Percentiles rank a stretch among this genome's conserved stretches.
Conservation (phyloP, 1,139 yeast genomes). For the Pichia cactophila region DNA sequence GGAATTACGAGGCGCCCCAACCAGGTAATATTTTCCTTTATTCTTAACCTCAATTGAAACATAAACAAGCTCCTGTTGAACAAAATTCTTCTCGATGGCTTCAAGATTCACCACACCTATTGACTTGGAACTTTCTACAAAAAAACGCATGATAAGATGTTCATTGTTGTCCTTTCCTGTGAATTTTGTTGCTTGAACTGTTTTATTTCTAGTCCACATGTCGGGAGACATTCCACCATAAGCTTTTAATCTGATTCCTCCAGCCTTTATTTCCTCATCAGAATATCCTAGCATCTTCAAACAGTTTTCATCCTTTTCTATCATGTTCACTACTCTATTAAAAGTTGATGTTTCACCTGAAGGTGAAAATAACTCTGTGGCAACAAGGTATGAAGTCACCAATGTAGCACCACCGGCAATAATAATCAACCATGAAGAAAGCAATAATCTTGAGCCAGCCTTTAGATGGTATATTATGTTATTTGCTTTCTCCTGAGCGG, state of each 20-base stretch:
- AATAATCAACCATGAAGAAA: conserved; percentile 53
- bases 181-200: conserved; percentile 38
- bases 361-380: conserved; percentile 75
- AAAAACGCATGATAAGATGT: conserved; percentile 77
- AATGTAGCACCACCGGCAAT: conserved; percentile 64
- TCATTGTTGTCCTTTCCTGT: conserved; percentile 67
- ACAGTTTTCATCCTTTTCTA: conserved; percentile 60
- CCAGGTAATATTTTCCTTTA: conserved; percentile 56
- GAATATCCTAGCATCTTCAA: conserved; percentile 50
- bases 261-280: conserved; percentile 26
- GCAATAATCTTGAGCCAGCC: conserved; percentile 53
- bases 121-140: conserved; percentile 59
- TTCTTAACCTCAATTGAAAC: conserved; percentile 74
- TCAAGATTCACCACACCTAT: conserved; percentile 71
- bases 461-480: conserved; percentile 32
- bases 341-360: conserved; percentile 88
- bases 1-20: conserved; percentile 36
- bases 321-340: conserved; percentile 72
- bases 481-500: conserved; percentile 18
- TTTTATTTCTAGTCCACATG: conserved; percentile 84
- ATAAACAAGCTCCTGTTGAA: conserved; percentile 67
- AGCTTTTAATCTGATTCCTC: conserved; percentile 58
- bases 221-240: conserved; percentile 68
- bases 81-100: conserved; percentile 58
- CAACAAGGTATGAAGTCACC: conserved; percentile 67